Evolutionary conservation across 108 stramenopile genomes (phyloP), one percentile per base, ranked within the genome.

Genomic region (Fragilariopsis cylindrus): DNA sequence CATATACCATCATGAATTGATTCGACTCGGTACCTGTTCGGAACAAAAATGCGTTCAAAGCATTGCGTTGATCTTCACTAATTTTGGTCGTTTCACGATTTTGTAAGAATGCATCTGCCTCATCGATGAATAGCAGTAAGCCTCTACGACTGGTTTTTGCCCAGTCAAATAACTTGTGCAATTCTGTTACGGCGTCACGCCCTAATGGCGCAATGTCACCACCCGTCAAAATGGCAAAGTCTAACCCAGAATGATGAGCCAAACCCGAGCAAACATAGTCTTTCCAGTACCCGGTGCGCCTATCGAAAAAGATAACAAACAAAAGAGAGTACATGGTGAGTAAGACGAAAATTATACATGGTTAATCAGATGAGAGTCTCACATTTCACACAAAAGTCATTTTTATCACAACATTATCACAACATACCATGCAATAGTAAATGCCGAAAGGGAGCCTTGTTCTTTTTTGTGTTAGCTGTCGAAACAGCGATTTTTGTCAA

Each of bases 1-100:
- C 99, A 73, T 97, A 97, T 21, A 99, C 98, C 89, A 99, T 92
- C 99, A 99, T 99, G 82, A 99, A 97, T 73, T 99, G 91, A 79
- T 97, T 92, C 71, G 92, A 96, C 75, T 96, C 95, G 12, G 92
- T 94, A 77, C 93, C 93, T 7, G 94, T 94, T 40, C 98, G 94
- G 80, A 95, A 99, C 72, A 99, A 84, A 79, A 99, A 96, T 50
- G 98, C 99, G 72, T 99, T 99, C 70, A 99, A 84, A 18, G 99
- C 98, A 82, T 99, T 99, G 18, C 98, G 88, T 69, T 97, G 94
- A 85, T 98, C 97, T 79, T 99, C 98, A 15, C 92, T 96, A 68
- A 99, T 99, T 44, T 73, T 77, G 46, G 88, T 83, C 1, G 92
- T 91, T 73, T 94, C 92, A 77, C 99, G 90, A 57, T 85, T 91